Evolutionary conservation across 108 stramenopile species (phyloP).

Genomic region (Nitzschia palea): DNA sequence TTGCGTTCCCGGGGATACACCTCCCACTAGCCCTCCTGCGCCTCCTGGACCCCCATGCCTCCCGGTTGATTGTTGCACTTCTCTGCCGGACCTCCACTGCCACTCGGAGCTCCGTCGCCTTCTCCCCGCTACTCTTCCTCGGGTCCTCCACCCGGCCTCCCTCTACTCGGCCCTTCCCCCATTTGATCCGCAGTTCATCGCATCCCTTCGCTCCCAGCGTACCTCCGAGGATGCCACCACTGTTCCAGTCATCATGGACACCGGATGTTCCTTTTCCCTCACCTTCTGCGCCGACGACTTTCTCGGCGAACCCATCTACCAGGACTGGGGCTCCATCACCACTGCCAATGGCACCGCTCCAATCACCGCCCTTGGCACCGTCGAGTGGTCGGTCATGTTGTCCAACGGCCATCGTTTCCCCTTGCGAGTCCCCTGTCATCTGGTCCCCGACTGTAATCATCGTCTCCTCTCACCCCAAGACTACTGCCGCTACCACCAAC

Average conservation of each 20-base stretch:
- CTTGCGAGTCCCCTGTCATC: conserved; percentile 3
- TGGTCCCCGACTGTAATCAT: conserved; percentile 24
- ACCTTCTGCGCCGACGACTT: conserved; percentile 28
- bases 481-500: background rate
- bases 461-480: conserved; percentile 2
- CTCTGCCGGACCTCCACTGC: no score
- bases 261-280: conserved; percentile 25
- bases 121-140: no score
- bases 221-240: background rate
- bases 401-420: background rate
- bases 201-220: background rate
- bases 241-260: conserved; percentile 33
- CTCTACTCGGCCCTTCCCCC: background rate
- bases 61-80: no score
- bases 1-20: no score
- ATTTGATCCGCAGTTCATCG: background rate
- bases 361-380: conserved; percentile 31
- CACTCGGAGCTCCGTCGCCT: no score
- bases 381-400: conserved; percentile 26
- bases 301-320: background rate
- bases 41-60: no score
- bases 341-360: background rate
- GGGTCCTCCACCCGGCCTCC: background rate
- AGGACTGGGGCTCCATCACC: background rate
- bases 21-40: no score